phyloP scores from a whole-genome alignment of 1,284 basidiomycete genomes.

The Cryptococcus sp. region DNA sequence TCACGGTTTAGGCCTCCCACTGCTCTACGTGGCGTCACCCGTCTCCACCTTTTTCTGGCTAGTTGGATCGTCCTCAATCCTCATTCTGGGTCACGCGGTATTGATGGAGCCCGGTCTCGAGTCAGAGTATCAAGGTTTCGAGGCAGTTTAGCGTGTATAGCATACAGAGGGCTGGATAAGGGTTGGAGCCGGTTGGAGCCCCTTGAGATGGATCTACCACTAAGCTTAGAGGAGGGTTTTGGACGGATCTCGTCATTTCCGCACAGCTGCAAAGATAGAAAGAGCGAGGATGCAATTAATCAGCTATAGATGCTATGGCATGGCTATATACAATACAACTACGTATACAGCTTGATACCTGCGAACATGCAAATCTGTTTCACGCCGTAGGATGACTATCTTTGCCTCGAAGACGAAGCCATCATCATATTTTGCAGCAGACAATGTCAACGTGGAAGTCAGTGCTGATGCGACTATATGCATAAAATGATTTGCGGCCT shows the following conservation, averaged over 20 bases:
- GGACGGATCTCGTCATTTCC: neutral
- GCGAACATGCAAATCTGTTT: no score
- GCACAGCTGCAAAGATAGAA: no score
- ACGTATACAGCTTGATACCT: no score
- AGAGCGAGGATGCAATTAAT: no score
- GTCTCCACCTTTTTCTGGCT: slow-evolving; percentile 53
- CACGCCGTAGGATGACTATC: no score
- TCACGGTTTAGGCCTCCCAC: slow-evolving; percentile 36
- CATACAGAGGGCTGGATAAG: neutral
- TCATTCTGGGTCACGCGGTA: slow-evolving; percentile 58
- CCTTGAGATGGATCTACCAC: neutral
- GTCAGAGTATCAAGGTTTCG: slow-evolving; percentile 32
- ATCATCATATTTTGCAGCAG: no score
- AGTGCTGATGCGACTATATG: no score
- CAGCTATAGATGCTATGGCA: no score
- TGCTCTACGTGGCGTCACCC: slow-evolving; percentile 50
- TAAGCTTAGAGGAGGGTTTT: neutral
- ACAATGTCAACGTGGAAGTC: no score
- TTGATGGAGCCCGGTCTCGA: slow-evolving; percentile 60
- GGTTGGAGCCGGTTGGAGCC: neutral
- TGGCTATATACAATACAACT: neutral
- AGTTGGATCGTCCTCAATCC: slow-evolving; percentile 48
- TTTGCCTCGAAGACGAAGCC: no score
- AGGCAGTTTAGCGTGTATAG: slow-evolving; percentile 20
- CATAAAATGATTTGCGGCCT: no score